These are phyloP conservation scores for Syzygium aromaticum DNA, from an alignment of 345 rosid genomes.

Conservation along the genomic window DNA sequence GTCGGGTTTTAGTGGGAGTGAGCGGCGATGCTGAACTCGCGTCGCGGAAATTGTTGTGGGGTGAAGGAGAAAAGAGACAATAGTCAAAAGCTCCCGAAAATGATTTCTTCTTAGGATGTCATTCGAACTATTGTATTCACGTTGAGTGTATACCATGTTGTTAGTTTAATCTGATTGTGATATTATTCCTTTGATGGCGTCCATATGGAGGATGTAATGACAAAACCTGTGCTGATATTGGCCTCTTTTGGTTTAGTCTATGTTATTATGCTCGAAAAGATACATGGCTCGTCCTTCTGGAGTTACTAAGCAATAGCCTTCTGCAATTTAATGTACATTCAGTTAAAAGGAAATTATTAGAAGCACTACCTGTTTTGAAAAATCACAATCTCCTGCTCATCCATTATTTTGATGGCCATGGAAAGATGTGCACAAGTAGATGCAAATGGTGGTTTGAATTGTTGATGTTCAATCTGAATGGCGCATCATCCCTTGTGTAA, in stretches of 20 bases:
- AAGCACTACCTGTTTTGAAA: neutral
- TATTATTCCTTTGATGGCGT: neutral
- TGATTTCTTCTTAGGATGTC: neutral
- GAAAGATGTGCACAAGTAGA: neutral
- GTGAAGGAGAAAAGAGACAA: accelerated
- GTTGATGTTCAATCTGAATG: neutral
- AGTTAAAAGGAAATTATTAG: neutral
- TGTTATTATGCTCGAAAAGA: neutral
- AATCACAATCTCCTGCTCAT: neutral
- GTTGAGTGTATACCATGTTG: neutral
- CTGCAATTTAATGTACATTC: neutral
- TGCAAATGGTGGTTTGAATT: neutral
- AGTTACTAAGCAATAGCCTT: neutral
- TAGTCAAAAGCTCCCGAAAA: neutral
- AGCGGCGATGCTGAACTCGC: neutral
- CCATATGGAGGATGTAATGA: neutral
- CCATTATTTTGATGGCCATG: neutral
- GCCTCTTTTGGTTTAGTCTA: neutral
- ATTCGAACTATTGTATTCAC: neutral
- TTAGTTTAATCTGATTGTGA: neutral
- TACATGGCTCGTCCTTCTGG: neutral
- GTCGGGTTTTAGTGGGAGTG: neutral
- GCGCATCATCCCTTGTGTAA: too few relatives aligned
- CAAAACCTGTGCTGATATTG: neutral
- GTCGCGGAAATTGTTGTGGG: neutral